phyloP scores from a whole-genome alignment of 192 early-diverging fungal genomes.

The Linderina pennispora region DNA sequence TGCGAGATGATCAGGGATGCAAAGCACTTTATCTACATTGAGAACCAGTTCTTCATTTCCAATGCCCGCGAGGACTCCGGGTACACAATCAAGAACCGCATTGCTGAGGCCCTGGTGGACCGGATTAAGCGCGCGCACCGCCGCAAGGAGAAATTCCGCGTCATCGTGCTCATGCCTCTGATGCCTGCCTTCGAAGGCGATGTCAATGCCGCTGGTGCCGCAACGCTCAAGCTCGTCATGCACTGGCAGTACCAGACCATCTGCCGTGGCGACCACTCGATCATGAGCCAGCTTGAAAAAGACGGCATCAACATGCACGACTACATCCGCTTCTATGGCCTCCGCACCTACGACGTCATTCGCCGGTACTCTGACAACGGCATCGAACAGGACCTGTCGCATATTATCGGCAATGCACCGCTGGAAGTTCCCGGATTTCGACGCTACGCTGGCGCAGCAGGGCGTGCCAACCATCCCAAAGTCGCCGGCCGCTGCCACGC shows the following conservation, averaged over 20 bases:
- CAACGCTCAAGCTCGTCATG: constrained; percentile 69
- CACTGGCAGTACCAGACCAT: constrained; percentile 76
- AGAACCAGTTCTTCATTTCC: constrained; percentile 86
- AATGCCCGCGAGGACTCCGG: constrained; percentile 36
- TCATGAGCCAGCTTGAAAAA: constrained; percentile 52
- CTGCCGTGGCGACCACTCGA: constrained; percentile 64
- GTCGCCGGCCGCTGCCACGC: too few relatives aligned
- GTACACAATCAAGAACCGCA: constrained; percentile 72
- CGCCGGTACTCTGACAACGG: constrained; percentile 32
- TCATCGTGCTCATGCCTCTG: constrained; percentile 75
- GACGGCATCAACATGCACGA: constrained; percentile 51
- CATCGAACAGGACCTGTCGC: constrained; percentile 16
- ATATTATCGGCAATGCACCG: constrained; percentile 28
- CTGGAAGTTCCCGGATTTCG: constrained; percentile 26
- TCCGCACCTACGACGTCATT: constrained; percentile 68
- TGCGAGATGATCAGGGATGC: constrained; percentile 60
- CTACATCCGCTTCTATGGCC: constrained; percentile 71
- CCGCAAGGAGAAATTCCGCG: constrained; percentile 60
- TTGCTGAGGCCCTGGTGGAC: constrained; percentile 70
- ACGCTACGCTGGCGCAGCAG: constrained; percentile 13
- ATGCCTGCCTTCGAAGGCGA: constrained; percentile 83
- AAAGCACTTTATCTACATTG: constrained; percentile 83
- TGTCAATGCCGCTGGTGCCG: constrained; percentile 63
- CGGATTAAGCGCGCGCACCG: constrained; percentile 70
- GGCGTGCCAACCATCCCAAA: constrained; percentile 18